Evolutionary conservation across 768 basidiomycete species (phyloP).

Genomic region (Cyclocybe cylindracea): DNA sequence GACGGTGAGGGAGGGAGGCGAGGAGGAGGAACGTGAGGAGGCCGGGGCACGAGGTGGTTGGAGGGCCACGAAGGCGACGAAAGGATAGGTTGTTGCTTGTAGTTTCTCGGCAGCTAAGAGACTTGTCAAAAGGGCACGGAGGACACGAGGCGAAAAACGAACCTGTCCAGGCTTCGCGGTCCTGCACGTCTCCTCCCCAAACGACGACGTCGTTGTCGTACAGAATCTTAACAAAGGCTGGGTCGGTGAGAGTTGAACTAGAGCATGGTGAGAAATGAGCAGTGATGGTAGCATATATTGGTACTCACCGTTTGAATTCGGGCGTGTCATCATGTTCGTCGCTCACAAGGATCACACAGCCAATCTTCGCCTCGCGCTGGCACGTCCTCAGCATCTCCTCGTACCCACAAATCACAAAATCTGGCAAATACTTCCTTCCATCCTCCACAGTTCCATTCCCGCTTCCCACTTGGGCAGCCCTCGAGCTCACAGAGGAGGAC

Average conservation of each 20-base stretch:
- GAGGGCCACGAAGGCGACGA: conserved; percentile 88
- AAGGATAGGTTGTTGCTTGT: conserved; percentile 89
- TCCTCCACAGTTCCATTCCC: conserved; percentile 28
- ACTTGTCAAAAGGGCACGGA: background rate
- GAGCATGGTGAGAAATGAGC: background rate
- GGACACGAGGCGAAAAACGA: conserved; percentile 6
- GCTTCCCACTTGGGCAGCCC: conserved; percentile 17
- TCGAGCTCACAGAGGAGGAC: conserved; percentile 32
- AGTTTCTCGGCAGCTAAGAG: conserved; percentile 61
- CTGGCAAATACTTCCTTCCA: conserved; percentile 62
- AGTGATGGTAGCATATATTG: background rate
- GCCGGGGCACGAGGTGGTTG: conserved; percentile 63
- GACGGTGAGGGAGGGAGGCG: conserved; percentile 65
- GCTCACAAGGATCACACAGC: conserved; percentile 81
- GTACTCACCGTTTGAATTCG: conserved; percentile 77
- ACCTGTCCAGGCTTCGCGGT: conserved; percentile 79
- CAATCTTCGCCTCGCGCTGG: conserved; percentile 71
- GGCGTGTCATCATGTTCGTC: conserved; percentile 89
- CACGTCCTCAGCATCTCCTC: conserved; percentile 75
- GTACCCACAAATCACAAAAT: conserved; percentile 81
- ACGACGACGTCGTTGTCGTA: conserved; percentile 76
- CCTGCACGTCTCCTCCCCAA: conserved; percentile 92
- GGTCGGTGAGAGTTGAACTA: conserved; percentile 77
- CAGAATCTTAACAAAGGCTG: conserved; percentile 65
- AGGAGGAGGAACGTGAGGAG: conserved; percentile 33